phyloP scores from a whole-genome alignment of 129 eudicot genomes.

The Artemisia argyi region DNA sequence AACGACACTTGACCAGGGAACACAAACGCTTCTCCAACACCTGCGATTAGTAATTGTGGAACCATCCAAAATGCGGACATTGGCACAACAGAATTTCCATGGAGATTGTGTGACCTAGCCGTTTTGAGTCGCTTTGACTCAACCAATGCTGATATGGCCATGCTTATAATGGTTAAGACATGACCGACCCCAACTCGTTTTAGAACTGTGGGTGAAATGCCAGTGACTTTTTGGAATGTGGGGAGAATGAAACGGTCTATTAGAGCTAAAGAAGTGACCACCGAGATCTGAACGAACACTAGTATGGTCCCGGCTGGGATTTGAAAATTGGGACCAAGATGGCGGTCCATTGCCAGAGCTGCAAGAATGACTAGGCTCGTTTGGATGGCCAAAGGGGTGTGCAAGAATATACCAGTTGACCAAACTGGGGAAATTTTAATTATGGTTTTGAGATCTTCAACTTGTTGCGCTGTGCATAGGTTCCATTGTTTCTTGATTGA shows the following conservation, averaged over 20 bases:
- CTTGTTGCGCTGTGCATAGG: constrained; percentile 48
- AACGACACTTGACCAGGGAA: constrained; percentile 62
- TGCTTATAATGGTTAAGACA: constrained; percentile 45
- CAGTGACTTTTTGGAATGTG: constrained; percentile 32
- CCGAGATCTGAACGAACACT: constrained; percentile 40
- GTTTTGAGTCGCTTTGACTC: constrained; percentile 52
- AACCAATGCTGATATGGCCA: constrained; percentile 58
- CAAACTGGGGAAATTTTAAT: constrained; percentile 47
- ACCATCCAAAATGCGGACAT: constrained; percentile 68
- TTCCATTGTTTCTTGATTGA: constrained; percentile 42
- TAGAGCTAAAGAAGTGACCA: constrained; percentile 32
- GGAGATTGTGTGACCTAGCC: constrained; percentile 23
- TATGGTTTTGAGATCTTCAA: constrained; percentile 52
- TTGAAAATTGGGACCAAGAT: constrained; percentile 39
- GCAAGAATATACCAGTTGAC: constrained; percentile 49
- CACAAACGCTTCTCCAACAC: constrained; percentile 63
- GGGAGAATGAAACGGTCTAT: constrained; percentile 45
- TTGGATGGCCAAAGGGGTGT: constrained; percentile 52
- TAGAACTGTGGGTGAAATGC: constrained; percentile 35
- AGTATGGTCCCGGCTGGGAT: constrained; percentile 54
- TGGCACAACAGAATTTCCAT: constrained; percentile 20
- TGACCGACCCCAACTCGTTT: constrained; percentile 72
- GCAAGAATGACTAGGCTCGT: constrained; percentile 52
- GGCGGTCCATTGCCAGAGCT: constrained; percentile 63
- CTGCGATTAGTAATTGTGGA: constrained; percentile 46